Base-by-base conservation (phyloP, 2,329 filamentous ascomycete species). In the Ceratocystis eucalypticola region DNA sequence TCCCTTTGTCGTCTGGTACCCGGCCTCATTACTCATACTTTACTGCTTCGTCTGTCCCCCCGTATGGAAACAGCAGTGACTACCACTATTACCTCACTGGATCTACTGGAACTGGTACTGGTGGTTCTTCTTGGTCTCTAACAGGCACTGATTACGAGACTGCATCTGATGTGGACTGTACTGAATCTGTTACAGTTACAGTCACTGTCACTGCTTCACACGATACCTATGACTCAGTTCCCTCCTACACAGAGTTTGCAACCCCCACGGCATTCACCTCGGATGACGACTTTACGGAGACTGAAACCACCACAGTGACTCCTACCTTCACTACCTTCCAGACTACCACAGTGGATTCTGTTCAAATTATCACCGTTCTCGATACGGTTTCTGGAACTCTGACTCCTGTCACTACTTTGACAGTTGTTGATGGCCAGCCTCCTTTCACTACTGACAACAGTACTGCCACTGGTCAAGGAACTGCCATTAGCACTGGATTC, bases 171-270 rank as follows among this genome's bases (percentile, higher is more conserved):
- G 28, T 30, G 7, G 33, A 15, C 15, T 65, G 53, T 8, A 65
- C 55, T 15, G 53, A 44, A 33, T 46, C 62, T 2, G 48, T 66
- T 5, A 68, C 67, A 22, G 44, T 66, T 5, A 68, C 67, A 3
- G 66, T 66, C 33, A 71, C 70, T 22, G 44, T 64, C 28, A 66
- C 55, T 25, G 61, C 61, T 22, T 37, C 64, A 3, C 20, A 46
- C 15, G 37, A 46, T 33, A 10, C 55, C 15, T 33, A 28, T 59
- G 55, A 59, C 28, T 25, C 55, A 59, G 22, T 15, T 5, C 20
- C 55, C 17, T 59, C 25, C 33, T 59, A 59, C 55, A 37, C 55
- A 59, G 33, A 28, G 7, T 37, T 59, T 37, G 33, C 55, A 17
- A 59, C 55, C 10, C 6, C 17, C 2, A 59, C 55, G 1, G 17